Evolutionary conservation across 2,329 filamentous ascomycete genomes (phyloP), one percentile per base, ranked within the genome.

Genomic region (Nemania sp.): DNA sequence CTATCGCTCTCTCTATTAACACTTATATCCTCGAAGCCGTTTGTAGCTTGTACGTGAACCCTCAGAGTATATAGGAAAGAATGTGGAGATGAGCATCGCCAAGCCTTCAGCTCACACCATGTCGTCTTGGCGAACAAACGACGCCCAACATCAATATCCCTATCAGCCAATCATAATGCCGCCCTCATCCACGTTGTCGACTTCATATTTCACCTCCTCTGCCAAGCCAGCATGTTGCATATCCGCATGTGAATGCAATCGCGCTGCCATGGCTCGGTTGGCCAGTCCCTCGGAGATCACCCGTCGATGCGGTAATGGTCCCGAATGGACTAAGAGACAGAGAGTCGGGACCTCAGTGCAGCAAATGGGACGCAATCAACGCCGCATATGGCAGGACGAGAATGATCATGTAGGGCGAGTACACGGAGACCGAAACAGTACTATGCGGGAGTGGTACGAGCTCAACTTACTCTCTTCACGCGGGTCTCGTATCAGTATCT

Each of bases 101-200:
- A 69, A 69, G 66, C 26, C 29, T 22, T 66, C 63, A 69, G 66
- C 66, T 54, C 47, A 22, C 47, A 45, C 22, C 45, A 24, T 61
- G 45, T 45, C 57, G 20, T 38, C 66, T 68, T 68, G 66, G 66
- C 66, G 51, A 32, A 43, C 53, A 27, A 22, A 45, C 27, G 20
- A 32, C 29, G 27, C 54, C 41, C 32, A 61, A 52, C 62, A 38
- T 47, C 20, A 11, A 26, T 10, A 1, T 22, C 20, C 3, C 24
- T 2, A 41, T 18, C 24, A 22, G 20, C 67, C 64, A 69, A 69
- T 67, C 67, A 64, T 24, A 29, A 35, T n/a, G 13, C 5, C 3
- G 7, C 24, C 5, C 26, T 64, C 29, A 24, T 64, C 64, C 67
- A 64, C 67, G 64, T 69, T 69, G n/a, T 62, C 64, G 29, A 38